phyloP scores from a whole-genome alignment of 1,284 basidiomycete genomes.

The Ceratobasidium sp. region DNA sequence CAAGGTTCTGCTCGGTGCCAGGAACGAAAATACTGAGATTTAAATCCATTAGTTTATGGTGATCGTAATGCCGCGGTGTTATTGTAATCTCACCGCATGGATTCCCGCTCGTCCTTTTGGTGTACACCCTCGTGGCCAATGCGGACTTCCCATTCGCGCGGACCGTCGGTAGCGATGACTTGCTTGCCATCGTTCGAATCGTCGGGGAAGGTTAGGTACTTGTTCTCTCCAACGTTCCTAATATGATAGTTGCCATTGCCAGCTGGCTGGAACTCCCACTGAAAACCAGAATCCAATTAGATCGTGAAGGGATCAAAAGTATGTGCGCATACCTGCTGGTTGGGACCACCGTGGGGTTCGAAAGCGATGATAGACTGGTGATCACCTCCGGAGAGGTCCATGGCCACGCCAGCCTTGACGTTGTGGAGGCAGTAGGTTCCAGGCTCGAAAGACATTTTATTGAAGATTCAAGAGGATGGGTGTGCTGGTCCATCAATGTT shows the following conservation, averaged over 20 bases:
- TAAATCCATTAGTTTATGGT: not conserved
- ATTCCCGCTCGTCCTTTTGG: constrained; percentile 11
- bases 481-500: not conserved
- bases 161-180: constrained; percentile 30
- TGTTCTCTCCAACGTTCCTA: constrained; percentile 13
- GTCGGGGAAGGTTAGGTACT: constrained; percentile 38
- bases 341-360: constrained; percentile 11
- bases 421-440: constrained; percentile 29
- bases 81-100: constrained; percentile 18
- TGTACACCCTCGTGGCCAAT: constrained; percentile 40
- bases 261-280: constrained; percentile 22
- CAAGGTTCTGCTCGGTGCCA: constrained; percentile 34
- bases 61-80: not conserved
- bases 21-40: constrained; percentile 16
- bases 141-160: constrained; percentile 33
- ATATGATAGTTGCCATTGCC: not conserved
- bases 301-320: not conserved
- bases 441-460: constrained; percentile 28
- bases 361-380: constrained; percentile 26
- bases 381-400: constrained; percentile 39
- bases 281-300: not conserved
- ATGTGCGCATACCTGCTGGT: constrained; percentile 23
- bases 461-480: not conserved
- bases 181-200: constrained; percentile 38
- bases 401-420: constrained; percentile 26